Evolutionary conservation across 805 yeast genomes (phyloP).

Genomic region (Candida jianshihensis): DNA sequence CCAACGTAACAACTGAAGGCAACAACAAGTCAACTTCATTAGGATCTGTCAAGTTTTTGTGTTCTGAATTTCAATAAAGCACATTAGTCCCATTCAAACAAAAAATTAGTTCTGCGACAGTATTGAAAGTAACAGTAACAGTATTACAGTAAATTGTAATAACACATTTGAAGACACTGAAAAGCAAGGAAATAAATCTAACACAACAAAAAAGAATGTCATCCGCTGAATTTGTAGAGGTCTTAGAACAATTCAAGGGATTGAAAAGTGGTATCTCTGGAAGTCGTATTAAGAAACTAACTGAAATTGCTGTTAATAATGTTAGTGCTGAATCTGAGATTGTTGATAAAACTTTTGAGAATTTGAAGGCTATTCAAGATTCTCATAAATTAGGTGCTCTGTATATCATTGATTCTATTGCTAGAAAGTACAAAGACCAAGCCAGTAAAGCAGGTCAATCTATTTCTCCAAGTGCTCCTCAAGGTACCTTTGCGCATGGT

Average conservation of each 20-base stretch:
- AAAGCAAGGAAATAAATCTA: neutral
- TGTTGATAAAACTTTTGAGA: constrained; percentile 50
- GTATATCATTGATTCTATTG: constrained; percentile 89
- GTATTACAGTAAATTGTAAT: neutral
- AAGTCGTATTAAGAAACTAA: constrained; percentile 81
- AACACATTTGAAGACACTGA: neutral
- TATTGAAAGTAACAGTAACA: neutral
- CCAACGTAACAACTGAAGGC: too few species aligned
- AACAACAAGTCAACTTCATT: neutral
- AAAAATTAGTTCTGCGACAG: neutral
- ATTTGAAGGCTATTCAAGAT: constrained; percentile 66
- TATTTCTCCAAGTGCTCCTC: constrained; percentile 43
- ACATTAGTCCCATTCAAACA: neutral
- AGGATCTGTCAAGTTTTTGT: neutral
- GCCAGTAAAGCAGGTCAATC: constrained; percentile 50
- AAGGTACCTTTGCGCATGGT: constrained; percentile 72
- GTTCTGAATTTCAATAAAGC: neutral
- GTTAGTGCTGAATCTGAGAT: constrained; percentile 50
- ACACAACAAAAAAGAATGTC: constrained; percentile 16
- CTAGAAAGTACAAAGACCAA: constrained; percentile 75
- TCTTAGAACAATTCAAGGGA: constrained; percentile 36
- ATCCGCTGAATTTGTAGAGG: constrained; percentile 30
- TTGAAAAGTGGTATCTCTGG: constrained; percentile 91
- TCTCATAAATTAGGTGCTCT: constrained; percentile 86
- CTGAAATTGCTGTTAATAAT: constrained; percentile 68